Base-by-base conservation (phyloP, 1,284 basidiomycete genomes). In the Rhizoctonia solani region DNA sequence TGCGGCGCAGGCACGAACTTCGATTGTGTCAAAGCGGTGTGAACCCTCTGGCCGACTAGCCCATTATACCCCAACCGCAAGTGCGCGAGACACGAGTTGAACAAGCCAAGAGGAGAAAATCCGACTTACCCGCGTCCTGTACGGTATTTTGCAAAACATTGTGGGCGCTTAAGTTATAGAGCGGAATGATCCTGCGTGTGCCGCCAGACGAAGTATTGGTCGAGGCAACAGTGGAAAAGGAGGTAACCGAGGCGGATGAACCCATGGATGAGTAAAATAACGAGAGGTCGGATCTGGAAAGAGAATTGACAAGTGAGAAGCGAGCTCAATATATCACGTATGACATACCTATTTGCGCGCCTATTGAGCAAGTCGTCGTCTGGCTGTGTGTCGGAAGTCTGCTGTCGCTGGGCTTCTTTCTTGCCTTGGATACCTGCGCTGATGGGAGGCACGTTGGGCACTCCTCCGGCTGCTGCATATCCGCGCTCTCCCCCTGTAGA, bases 81-180 rank as follows among this genome's bases (percentile, higher is more conserved):
- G n/a, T n/a, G n/a, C n/a, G 54, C 9, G 41, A 19, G 16, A 34
- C 19, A 11, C 44, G 41, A 11, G 29, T 30, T 42, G 19, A 21
- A n/a, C 27, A 27, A n/a, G 47, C 23, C n/a, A 16, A 1, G 11
- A 30, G 9, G 6, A 30, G 6, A 29, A 29, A 42, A 39, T n/a
- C 4, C 34, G 21, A 47, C 58, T 32, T 19, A 50, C 58, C 58
- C 0, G 93, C 93, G 74, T 95, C 93, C 32, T 93, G 87, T 67
- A 97, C 88, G 30, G 89, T 88, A 70, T 95, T 95, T 9, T 93
- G 89, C 81, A 96, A 85, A 67, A 98, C 92, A 71, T 92, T 93
- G 78, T 99, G 95, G 1, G 90, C 92, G 65, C 92, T 88, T 34
- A 98, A 83, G 74, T 96, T 98, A 80, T 97, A 98, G 14, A 98